A percentile compares a stretch with the other conserved stretches of the same genome.
Conservation (phyloP, 2,329 filamentous ascomycete species). For the Alternaria triticina region DNA sequence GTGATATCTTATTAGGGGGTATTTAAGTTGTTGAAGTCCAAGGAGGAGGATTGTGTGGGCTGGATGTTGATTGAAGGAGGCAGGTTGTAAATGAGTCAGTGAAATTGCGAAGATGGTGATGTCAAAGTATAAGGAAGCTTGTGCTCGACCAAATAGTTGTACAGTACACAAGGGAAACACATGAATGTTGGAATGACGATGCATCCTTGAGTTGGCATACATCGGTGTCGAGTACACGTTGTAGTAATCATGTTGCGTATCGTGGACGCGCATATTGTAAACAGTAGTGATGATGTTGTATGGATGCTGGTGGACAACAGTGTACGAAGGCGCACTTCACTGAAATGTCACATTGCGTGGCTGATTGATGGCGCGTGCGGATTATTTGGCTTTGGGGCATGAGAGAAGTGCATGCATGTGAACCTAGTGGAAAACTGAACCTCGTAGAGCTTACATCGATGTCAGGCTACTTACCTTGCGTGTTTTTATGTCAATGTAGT, state of each 20-base stretch:
- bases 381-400: not conserved
- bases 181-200: not conserved
- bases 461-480: not conserved
- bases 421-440: not conserved
- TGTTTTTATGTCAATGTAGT: not conserved
- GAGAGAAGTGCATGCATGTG: not conserved
- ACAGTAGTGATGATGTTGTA: not conserved
- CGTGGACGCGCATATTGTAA: not conserved
- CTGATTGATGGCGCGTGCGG: not conserved
- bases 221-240: not conserved
- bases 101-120: not conserved
- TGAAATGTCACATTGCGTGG: not conserved
- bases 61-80: not conserved
- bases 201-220: not conserved
- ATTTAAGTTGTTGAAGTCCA: not conserved
- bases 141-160: not conserved
- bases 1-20: not conserved
- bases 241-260: not conserved
- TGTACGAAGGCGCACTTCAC: not conserved
- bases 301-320: not conserved
- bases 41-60: accelerated
- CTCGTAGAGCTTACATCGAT: not conserved
- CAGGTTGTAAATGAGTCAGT: not conserved
- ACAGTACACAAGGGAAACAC: not conserved
- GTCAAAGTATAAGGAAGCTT: not conserved